A percentile compares a stretch with the other conserved stretches of the same genome.
These are phyloP conservation scores for Ophiostoma perfectum DNA, from an alignment of 2,329 filamentous ascomycete species.

Conservation along the genomic window DNA sequence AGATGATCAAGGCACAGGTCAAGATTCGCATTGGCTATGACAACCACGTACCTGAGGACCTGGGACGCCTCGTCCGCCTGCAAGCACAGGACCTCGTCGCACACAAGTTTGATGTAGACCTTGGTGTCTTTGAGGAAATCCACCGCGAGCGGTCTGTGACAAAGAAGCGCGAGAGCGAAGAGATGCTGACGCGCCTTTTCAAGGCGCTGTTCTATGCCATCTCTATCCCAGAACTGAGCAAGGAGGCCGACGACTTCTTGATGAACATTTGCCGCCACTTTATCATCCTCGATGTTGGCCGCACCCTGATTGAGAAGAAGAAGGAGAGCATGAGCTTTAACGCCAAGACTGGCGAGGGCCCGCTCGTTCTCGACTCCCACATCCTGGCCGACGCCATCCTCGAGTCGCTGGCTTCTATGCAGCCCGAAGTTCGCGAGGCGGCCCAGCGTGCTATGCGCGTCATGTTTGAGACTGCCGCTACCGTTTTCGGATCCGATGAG, in stretches of 20 bases:
- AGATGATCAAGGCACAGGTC: constrained; percentile 79
- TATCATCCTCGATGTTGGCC: constrained; percentile 80
- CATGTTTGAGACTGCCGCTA: constrained; percentile 68
- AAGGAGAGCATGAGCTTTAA: constrained; percentile 76
- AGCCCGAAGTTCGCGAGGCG: constrained; percentile 70
- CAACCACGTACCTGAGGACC: constrained; percentile 72
- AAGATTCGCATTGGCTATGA: constrained; percentile 89
- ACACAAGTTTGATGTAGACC: constrained; percentile 64
- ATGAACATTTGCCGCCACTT: constrained; percentile 83
- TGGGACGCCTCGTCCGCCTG: constrained; percentile 75
- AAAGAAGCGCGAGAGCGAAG: constrained; percentile 82
- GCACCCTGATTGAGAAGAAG: constrained; percentile 74
- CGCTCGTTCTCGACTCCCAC: constrained; percentile 78
- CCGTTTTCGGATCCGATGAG: constrained; percentile 70
- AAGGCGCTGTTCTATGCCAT: constrained; percentile 84
- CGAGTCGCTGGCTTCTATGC: constrained; percentile 83
- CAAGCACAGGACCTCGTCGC: constrained; percentile 80
- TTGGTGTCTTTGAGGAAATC: constrained; percentile 65
- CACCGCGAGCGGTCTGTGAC: constrained; percentile 76
- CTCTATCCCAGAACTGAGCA: constrained; percentile 73
- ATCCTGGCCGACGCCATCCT: constrained; percentile 84
- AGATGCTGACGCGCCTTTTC: constrained; percentile 74
- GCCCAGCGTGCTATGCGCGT: constrained; percentile 73
- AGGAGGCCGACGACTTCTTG: constrained; percentile 69
- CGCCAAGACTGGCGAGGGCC: constrained; percentile 78